These are phyloP conservation scores for Nannochloropsis salina DNA, from an alignment of 108 stramenopile genomes.

Conservation along the genomic window DNA sequence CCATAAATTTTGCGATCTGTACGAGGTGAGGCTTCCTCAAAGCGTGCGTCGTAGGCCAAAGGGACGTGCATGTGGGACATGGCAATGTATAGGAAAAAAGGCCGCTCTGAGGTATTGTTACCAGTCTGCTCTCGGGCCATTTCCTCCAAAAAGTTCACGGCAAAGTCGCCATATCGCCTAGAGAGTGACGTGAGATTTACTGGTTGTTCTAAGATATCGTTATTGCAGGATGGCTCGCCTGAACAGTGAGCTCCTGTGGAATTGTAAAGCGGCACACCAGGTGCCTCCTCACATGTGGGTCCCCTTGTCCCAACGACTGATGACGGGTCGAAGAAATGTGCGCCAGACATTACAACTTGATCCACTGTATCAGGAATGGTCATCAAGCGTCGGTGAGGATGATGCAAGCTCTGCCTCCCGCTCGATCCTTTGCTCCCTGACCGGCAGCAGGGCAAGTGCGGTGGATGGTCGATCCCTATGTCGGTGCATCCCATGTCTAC, in stretches of 20 bases:
- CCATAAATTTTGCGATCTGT: neutral
- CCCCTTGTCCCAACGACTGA: neutral
- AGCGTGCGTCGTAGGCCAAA: neutral
- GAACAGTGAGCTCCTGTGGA: neutral
- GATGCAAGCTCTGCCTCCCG: neutral
- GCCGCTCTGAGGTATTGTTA: neutral
- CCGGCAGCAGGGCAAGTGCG: neutral
- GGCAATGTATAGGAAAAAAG: neutral
- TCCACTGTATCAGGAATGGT: neutral
- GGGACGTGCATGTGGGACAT: slow-evolving; percentile 5
- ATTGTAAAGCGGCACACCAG: neutral
- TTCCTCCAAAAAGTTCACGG: neutral
- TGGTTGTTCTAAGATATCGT: neutral
- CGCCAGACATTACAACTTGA: too few relatives aligned
- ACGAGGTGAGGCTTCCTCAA: neutral
- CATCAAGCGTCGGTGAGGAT: neutral
- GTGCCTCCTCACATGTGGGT: neutral
- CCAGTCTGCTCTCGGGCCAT: neutral
- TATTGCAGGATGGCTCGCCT: slow-evolving; percentile 5
- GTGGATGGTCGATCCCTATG: neutral
- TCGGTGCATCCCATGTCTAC: slow-evolving; percentile 6
- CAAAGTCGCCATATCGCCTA: neutral
- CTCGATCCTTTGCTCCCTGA: neutral
- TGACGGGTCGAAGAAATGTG: neutral
- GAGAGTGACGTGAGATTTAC: slow-evolving; percentile 8